Evolutionary conservation across 306 rosid genomes (phyloP), one percentile per base, ranked within the genome.

Genomic region (Astragalus membranaceus): DNA sequence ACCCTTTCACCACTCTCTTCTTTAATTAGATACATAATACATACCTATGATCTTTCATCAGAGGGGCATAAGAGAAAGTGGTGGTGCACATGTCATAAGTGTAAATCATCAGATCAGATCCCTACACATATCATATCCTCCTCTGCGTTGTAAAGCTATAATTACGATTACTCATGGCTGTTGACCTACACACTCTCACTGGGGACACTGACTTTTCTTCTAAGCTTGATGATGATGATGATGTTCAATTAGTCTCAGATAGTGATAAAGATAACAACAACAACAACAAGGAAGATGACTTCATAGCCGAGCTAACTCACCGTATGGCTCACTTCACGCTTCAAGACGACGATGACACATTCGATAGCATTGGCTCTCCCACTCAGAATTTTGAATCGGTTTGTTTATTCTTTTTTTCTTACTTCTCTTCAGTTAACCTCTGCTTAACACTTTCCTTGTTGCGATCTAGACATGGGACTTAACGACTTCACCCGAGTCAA

Each of bases 321-420:
- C 88, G 70, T 54, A 87, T 91, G 91, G 75, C 85, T 81, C 81
- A 66, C 74, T 67, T 50, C 83, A 68, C 82, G 91, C 79, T 80
- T 75, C 87, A 69, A 14, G 88, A 88, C 6, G 2, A 62, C 49
- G 79, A 88, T 13, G 67, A 78, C 57, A 67, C 67, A 15, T 41
- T 20, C 15, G 46, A 67, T 52, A 10, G 14, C 70, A 65, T 6
- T 55, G 41, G 13, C 72, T 77, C 84, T 53, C 72, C 47, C 5
- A 44, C 55, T 64, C 17, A 68, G 10, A 9, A 78, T 49, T 54
- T 39, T 2, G 64, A 75, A 5, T 68, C 74, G 88, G 95, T 41
- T 5, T 9, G 2, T 16, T 9, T 54, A 11, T 54, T 10, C 42
- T 50, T 1, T 50, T 50, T 7, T 16, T 0, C 1, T 3, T n/a